These are phyloP conservation scores for Colletotrichum musicola DNA, from an alignment of 2,329 filamentous ascomycete genomes.

Conservation along the genomic window DNA sequence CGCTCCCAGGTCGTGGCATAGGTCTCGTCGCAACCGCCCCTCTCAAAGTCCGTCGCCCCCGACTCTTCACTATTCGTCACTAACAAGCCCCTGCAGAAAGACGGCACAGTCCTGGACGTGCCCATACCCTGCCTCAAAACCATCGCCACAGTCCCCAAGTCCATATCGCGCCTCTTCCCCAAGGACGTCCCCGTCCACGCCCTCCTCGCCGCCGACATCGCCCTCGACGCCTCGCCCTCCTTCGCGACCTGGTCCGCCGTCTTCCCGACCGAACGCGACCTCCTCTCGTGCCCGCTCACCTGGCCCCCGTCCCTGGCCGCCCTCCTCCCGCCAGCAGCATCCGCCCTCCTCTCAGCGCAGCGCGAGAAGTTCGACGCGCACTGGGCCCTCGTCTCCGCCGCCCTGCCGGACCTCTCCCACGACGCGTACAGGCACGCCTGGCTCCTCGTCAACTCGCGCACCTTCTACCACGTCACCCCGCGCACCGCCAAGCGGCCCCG, in stretches of 20 bases:
- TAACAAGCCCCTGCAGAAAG: slow-evolving; percentile 45
- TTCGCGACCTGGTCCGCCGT: slow-evolving; percentile 73
- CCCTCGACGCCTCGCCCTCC: slow-evolving; percentile 62
- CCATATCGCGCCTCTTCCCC: slow-evolving; percentile 65
- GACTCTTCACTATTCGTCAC: not conserved
- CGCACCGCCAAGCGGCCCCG: slow-evolving; percentile 56
- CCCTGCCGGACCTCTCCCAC: slow-evolving; percentile 48
- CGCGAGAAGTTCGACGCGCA: slow-evolving; percentile 54
- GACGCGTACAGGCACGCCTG: slow-evolving; percentile 67
- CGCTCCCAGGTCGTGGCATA: slow-evolving; percentile 79
- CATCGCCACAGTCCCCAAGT: slow-evolving; percentile 68
- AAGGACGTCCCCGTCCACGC: slow-evolving; percentile 74
- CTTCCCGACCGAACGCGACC: slow-evolving; percentile 73
- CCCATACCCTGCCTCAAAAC: slow-evolving; percentile 74
- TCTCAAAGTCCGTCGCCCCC: slow-evolving; percentile 67
- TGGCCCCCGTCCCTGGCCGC: slow-evolving; percentile 61
- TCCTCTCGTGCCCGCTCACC: slow-evolving; percentile 63
- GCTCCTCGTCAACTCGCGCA: slow-evolving; percentile 72
- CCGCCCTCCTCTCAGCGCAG: slow-evolving; percentile 66
- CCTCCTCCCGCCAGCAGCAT: slow-evolving; percentile 59
- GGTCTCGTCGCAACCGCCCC: slow-evolving; percentile 79
- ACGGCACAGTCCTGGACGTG: slow-evolving; percentile 73
- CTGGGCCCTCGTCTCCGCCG: slow-evolving; percentile 51
- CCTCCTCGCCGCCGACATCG: slow-evolving; percentile 77
- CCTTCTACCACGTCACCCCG: slow-evolving; percentile 68